Evolutionary conservation across 306 rosid genomes (phyloP).

Genomic region (Arachis hypogaea): DNA sequence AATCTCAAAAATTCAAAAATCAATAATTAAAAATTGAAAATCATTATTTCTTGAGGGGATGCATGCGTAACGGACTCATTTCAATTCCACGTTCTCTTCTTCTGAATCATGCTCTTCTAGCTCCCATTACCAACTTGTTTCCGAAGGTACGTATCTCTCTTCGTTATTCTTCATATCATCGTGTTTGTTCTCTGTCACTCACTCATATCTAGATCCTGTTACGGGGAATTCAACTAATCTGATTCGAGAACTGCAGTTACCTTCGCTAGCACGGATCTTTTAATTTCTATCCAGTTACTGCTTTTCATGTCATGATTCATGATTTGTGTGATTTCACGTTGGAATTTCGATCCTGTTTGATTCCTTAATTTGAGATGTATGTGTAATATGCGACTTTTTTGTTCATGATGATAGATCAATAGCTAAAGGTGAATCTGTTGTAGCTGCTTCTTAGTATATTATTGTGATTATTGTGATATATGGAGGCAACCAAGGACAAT

Average conservation of each 20-base stretch:
- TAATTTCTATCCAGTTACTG: no score
- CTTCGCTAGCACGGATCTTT: no score
- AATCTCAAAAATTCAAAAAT: no score
- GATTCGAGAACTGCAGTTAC: no score
- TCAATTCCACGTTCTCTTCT: neutral
- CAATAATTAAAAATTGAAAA: no score
- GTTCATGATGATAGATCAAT: conserved; percentile 6
- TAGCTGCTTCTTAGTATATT: conserved; percentile 8
- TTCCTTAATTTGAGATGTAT: neutral
- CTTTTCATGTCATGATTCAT: no score
- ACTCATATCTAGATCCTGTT: no score
- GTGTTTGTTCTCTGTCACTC: no score
- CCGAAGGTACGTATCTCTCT: conserved; percentile 27
- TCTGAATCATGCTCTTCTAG: conserved; percentile 23
- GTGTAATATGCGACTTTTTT: neutral
- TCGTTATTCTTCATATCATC: neutral
- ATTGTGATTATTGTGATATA: conserved; percentile 42
- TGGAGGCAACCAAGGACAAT: conserved; percentile 77
- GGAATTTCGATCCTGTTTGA: neutral
- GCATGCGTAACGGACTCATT: conserved; percentile 45
- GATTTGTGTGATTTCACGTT: neutral
- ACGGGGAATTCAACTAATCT: no score
- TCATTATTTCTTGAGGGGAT: conserved; percentile 18
- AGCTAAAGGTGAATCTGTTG: conserved; percentile 36
- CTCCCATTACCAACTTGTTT: conserved; percentile 9